phyloP scores from a whole-genome alignment of 2,329 filamentous ascomycete genomes.

The Pestalotiopsis fici region DNA sequence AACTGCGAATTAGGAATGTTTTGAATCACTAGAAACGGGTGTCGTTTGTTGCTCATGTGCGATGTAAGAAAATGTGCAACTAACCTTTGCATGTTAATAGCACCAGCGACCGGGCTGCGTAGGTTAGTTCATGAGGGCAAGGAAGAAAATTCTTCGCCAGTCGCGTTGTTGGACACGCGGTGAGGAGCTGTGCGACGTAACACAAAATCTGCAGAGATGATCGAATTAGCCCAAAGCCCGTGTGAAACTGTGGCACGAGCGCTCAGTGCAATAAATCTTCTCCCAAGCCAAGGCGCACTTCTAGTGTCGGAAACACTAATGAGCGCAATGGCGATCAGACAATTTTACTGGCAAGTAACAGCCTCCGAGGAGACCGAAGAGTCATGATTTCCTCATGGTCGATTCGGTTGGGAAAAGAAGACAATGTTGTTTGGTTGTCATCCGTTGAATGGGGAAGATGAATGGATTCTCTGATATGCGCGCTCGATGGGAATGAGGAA shows the following conservation, averaged over 20 bases:
- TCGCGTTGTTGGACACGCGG: too few species aligned
- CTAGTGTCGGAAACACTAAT: not conserved
- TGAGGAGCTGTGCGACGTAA: not conserved
- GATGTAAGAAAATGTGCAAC: slow-evolving; percentile 15
- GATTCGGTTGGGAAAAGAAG: slow-evolving; percentile 91
- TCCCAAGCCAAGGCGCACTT: not conserved
- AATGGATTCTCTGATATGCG: not conserved
- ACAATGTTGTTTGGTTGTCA: slow-evolving; percentile 69
- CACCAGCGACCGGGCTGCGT: not conserved
- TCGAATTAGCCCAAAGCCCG: not conserved
- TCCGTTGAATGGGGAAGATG: slow-evolving; percentile 51
- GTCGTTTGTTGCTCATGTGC: not conserved
- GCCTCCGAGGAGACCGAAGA: slow-evolving; percentile 67
- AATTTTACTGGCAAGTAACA: slow-evolving; percentile 92
- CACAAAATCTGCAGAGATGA: not conserved
- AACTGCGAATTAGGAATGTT: slow-evolving; percentile 83
- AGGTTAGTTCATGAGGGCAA: too few species aligned
- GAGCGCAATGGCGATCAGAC: slow-evolving; percentile 58
- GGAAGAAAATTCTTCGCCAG: too few species aligned
- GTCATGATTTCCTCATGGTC: slow-evolving; percentile 78
- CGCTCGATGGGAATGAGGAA: slow-evolving; percentile 1
- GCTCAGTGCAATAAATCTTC: not conserved
- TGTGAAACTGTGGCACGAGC: not conserved
- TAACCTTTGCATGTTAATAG: slow-evolving; percentile 14
- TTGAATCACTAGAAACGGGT: slow-evolving; percentile 47